Conservation (phyloP, 2,329 filamentous ascomycete species). For the Tolypocladium pustulatum region DNA sequence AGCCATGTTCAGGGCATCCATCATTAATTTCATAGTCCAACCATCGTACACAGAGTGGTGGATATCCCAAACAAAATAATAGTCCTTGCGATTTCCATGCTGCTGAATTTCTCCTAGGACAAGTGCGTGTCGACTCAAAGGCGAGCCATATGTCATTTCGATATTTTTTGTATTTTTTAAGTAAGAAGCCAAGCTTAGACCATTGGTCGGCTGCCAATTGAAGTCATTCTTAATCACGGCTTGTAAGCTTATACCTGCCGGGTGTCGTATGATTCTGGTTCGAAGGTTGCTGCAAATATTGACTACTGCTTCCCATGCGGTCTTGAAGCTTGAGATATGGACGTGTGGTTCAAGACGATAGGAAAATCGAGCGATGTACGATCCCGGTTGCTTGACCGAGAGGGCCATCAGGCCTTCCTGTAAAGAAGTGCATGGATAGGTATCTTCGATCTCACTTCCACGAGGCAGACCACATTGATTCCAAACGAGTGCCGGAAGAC, state of each 20-base stretch:
- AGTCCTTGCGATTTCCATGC: neutral
- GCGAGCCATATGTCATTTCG: neutral
- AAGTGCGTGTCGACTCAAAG: neutral
- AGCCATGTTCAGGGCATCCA: neutral
- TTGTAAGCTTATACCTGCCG: neutral
- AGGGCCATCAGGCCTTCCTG: constrained; percentile 29
- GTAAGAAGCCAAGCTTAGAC: neutral
- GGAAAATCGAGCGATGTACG: constrained; percentile 23
- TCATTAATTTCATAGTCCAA: neutral
- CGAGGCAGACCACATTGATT: neutral
- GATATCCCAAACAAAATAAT: neutral
- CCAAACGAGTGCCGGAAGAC: neutral
- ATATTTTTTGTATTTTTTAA: neutral
- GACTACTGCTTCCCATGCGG: constrained; percentile 14
- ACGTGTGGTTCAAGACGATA: constrained; percentile 10
- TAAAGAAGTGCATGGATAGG: constrained; percentile 28
- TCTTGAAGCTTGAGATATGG: constrained; percentile 13
- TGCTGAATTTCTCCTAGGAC: neutral
- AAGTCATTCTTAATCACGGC: neutral
- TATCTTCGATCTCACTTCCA: constrained; percentile 12
- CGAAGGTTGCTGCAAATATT: neutral
- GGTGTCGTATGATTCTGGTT: constrained; percentile 1
- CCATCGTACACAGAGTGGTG: neutral
- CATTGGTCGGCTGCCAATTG: neutral
- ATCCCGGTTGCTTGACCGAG: constrained; percentile 19